These are phyloP conservation scores for Daldinia sp. DNA, from an alignment of 2,329 filamentous ascomycete species.

Conservation along the genomic window DNA sequence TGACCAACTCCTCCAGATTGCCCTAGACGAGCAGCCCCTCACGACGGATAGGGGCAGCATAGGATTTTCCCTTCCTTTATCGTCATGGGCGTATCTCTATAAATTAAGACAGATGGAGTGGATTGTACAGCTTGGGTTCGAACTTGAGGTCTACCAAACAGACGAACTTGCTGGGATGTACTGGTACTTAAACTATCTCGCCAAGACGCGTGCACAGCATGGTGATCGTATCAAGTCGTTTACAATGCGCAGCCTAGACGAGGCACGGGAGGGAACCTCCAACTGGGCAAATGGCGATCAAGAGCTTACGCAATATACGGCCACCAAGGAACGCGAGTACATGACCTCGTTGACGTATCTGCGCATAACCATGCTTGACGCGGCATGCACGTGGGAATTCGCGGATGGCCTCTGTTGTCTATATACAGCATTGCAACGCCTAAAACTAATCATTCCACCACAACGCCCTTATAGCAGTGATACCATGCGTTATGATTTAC, in stretches of 20 bases:
- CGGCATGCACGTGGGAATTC: slow-evolving; percentile 67
- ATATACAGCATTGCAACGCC: slow-evolving; percentile 71
- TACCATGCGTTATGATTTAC: slow-evolving; percentile 77
- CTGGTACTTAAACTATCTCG: slow-evolving; percentile 82
- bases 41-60: slow-evolving; percentile 50
- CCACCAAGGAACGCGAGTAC: slow-evolving; percentile 54
- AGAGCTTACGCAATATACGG: slow-evolving; percentile 37
- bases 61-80: slow-evolving; percentile 74
- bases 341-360: slow-evolving; percentile 62
- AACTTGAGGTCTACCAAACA: slow-evolving; percentile 86
- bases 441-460: slow-evolving; percentile 60
- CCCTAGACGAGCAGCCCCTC: slow-evolving; percentile 68
- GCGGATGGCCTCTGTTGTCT: slow-evolving; percentile 66
- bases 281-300: slow-evolving; percentile 24
- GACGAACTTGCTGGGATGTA: slow-evolving; percentile 92
- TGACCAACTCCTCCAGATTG: slow-evolving; percentile 70
- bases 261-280: slow-evolving; percentile 42
- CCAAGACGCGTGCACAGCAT: slow-evolving; percentile 73
- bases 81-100: slow-evolving; percentile 88
- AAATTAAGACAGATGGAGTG: slow-evolving; percentile 89
- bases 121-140: slow-evolving; percentile 91
- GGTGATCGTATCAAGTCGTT: slow-evolving; percentile 77
- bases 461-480: slow-evolving; percentile 72
- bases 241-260: slow-evolving; percentile 54
- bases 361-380: slow-evolving; percentile 69